Conservation (phyloP, 768 basidiomycete genomes). For the Guyanaporus albipodus region DNA sequence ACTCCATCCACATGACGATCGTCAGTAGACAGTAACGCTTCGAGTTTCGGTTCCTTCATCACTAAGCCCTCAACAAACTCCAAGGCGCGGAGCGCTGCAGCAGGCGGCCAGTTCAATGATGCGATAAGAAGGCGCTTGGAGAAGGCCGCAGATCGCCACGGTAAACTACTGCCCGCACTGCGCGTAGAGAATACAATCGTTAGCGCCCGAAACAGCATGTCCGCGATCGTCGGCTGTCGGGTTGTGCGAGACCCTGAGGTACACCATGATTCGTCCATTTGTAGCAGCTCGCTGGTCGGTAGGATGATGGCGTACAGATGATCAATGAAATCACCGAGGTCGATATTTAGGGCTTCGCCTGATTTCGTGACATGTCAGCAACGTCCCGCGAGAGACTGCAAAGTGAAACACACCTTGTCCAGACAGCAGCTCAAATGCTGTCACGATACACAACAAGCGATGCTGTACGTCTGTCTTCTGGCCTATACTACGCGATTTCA, state of each 20-base stretch:
- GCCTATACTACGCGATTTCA: slow-evolving; percentile 25
- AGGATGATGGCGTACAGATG: slow-evolving; percentile 80
- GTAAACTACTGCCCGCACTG: slow-evolving; percentile 50
- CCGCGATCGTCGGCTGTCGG: slow-evolving; percentile 42
- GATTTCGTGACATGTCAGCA: slow-evolving; percentile 4
- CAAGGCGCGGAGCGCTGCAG: slow-evolving; percentile 59
- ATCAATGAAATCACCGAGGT: slow-evolving; percentile 84
- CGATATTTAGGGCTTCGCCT: slow-evolving; percentile 98
- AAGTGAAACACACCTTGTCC: slow-evolving; percentile 70
- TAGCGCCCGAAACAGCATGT: slow-evolving; percentile 85
- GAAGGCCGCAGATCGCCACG: slow-evolving; percentile 85
- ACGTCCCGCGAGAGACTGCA: slow-evolving; percentile 6
- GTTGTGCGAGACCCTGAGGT: slow-evolving; percentile 23
- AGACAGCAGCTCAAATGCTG: slow-evolving; percentile 94
- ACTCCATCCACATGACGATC: slow-evolving; percentile 83
- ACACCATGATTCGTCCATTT: slow-evolving; percentile 52
- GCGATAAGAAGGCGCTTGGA: slow-evolving; percentile 85
- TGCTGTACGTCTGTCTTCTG: slow-evolving; percentile 46
- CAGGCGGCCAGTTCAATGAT: slow-evolving; percentile 76
- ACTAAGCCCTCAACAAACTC: slow-evolving; percentile 72
- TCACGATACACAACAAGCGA: slow-evolving; percentile 82
- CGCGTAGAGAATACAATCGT: slow-evolving; percentile 77
- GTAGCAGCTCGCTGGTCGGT: slow-evolving; percentile 61
- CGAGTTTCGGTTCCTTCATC: slow-evolving; percentile 74
- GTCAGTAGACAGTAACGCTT: slow-evolving; percentile 80